Base-by-base conservation (phyloP, 371 early-diverging fungal species). In the Haplosporangium sp. region DNA sequence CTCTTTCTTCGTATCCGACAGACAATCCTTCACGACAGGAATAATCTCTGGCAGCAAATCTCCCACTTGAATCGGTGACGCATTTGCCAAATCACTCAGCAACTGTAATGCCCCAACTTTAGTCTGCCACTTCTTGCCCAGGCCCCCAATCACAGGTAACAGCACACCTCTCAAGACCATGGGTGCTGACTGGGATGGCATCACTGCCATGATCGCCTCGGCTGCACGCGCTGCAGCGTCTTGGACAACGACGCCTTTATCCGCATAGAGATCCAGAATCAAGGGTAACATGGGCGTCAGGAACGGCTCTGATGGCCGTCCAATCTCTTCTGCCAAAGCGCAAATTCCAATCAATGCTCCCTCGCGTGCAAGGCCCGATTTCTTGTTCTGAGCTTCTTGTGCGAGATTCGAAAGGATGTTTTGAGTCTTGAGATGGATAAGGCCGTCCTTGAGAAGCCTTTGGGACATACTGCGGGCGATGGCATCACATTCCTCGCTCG, bases 101-200 rank as follows among this genome's bases (percentile, higher is more conserved):
- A 89, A 58, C 36, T 88, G 75, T 60, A 92, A 69, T 47, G 91
- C 83, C 38, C 86, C 90, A 38, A 87, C 86, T 82, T 91, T 89
- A 62, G 91, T 89, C 80, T 92, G 93, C 93, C 93, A 93, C 81
- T 93, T 93, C 66, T 87, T 88, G 29, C 80, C 80, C 51, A 89
- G 86, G 80, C 90, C 86, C 61, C 74, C 83, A 65, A 90, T 85
- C 67, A 82, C 85, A 23, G 88, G 87, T 46, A 85, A 83, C 36
- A 92, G 81, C 53, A 82, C 62, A 4, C 29, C 29, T 16, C 92
- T 92, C 18, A 92, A 76, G n/a, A 90, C 66, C 51, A 83, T 73
- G 20, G 81, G 76, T 47, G 88, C 84, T 38, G 90, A 86, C 62
- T 86, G 76, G 11, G 89, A 85, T 11, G 87, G 86, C 59, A 87